Evolutionary conservation across 345 rosid genomes (phyloP), one percentile per base, ranked within the genome.

Genomic region (Salix brachista): DNA sequence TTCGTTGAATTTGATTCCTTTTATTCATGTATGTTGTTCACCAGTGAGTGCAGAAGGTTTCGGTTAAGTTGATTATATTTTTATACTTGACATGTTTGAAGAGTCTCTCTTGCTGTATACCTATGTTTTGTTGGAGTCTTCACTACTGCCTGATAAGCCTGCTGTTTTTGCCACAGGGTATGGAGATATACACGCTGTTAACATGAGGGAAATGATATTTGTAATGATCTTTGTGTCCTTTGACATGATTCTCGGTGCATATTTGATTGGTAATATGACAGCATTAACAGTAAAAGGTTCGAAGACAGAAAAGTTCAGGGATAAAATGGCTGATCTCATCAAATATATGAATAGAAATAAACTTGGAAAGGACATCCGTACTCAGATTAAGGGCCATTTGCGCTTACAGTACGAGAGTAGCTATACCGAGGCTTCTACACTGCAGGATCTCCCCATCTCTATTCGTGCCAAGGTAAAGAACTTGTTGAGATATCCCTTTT

Each of bases 281-380:
- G 99, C 99, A 11, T 84, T 96, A 84, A 93, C 91, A 26, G 99
- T 96, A 32, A 96, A 96, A 89, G 99, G 99, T 72, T 96, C 99
- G 50, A 96, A 96, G 82, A 96, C 99, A 2, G 98, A 91, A 85
- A 92, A 79, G 78, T 96, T 90, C 60, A 91, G 99, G 84, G 99
- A 96, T 75, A 96, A 92, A 84, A 93, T 93, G 99, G 69, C 90
- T 70, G 99, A 96, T 76, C 88, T 91, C 37, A 85, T 82, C n/a
- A 92, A 88, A 84, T 96, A 86, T 71, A 90, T 96, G 96, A 93
- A 93, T 80, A 90, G 98, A 66, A 96, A 93, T 77, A 88, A 80
- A 74, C 93, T 96, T 66, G 88, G 86, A 25, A 90, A 82, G 78
- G 89, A 91, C 11, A 84, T 96, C 28, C 87, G 99, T 44, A 72